Evolutionary conservation across 2,329 filamentous ascomycete genomes (phyloP), one percentile per base, ranked within the genome.

Genomic region (Alternaria sp.): DNA sequence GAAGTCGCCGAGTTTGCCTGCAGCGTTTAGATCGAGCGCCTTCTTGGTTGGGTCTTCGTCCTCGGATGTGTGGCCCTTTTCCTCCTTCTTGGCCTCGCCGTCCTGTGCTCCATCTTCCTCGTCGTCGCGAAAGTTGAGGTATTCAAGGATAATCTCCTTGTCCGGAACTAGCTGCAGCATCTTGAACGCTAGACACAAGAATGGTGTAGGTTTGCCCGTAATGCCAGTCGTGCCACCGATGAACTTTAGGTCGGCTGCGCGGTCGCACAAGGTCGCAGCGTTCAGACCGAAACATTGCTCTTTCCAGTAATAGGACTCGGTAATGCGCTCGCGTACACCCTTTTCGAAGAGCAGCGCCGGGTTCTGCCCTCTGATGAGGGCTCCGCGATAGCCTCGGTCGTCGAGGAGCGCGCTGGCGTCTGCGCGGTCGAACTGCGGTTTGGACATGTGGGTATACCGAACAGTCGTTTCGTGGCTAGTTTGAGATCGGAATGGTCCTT

Each of bases 241-340:
- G 80, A 91, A 96, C 52, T 84, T 86, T 50, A 99, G 87, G 72
- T 95, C 91, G 25, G 93, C 91, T 0, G 96, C 94, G 68, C 96
- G 92, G 82, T 97, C 93, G 73, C 97, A 91, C 6, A 99, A 80
- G 0, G 88, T 90, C 1, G 89, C 89, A 4, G 88, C 87, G 83
- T 98, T 99, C 69, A 99, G 86, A 45, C 92, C 96, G 81, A 98
- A 99, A 80, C 96, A 97, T 83, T 97, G 94, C 82, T 98, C 96
- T 81, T 97, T 97, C 91, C 93, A 99, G 84, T 97, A 99, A 83
- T 97, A 96, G 57, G 90, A 93, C 77, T 97, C 93, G 71, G 94
- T 89, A 80, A 99, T 97, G 77, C 96, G 93, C 82, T 99, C 96
- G 77, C 92, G 92, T 69, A 97, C 93, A 44, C 93, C 91, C 80